These are phyloP conservation scores for Dalechampia spathulata DNA, from an alignment of 441 rosid genomes.

Conservation along the genomic window DNA sequence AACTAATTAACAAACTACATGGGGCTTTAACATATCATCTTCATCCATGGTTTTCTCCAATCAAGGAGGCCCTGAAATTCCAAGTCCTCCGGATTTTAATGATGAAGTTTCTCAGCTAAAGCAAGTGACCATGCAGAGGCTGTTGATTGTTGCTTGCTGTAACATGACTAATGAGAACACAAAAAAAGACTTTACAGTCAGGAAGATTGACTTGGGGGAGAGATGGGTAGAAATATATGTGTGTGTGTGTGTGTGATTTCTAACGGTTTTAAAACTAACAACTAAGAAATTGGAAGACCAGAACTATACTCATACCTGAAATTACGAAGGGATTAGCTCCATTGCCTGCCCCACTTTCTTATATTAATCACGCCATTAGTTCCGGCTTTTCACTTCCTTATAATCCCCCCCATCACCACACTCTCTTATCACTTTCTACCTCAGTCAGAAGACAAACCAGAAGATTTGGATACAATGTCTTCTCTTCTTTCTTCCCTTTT, in stretches of 20 bases:
- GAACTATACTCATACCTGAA: conserved; percentile 24
- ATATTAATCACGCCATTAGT: conserved; percentile 53
- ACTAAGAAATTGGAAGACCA: conserved; percentile 6
- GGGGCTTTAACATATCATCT: too few species aligned
- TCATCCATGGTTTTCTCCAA: too few species aligned
- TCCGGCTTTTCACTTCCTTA: conserved; percentile 38
- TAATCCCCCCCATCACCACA: conserved; percentile 11
- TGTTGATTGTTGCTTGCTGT: too few species aligned
- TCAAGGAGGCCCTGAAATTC: too few species aligned
- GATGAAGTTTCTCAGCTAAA: too few species aligned
- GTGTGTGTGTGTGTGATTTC: conserved; percentile 20
- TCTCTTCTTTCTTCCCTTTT: conserved; percentile 8
- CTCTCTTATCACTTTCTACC: neutral
- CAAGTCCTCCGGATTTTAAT: too few species aligned
- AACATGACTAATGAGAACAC: conserved; percentile 5
- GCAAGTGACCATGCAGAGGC: too few species aligned
- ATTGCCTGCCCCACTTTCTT: conserved; percentile 23
- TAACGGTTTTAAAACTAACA: conserved; percentile 25
- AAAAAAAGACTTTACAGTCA: conserved; percentile 5
- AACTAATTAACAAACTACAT: too few species aligned
- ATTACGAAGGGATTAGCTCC: conserved; percentile 29
- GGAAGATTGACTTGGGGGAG: conserved; percentile 19
- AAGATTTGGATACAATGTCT: conserved; percentile 13
- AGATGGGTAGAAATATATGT: neutral
- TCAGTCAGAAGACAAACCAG: neutral